Percentiles rank a stretch among this genome's conserved stretches.
These are phyloP conservation scores for Rhododendron mucronatum DNA, from an alignment of 148 eudicot genomes.

Conservation along the genomic window DNA sequence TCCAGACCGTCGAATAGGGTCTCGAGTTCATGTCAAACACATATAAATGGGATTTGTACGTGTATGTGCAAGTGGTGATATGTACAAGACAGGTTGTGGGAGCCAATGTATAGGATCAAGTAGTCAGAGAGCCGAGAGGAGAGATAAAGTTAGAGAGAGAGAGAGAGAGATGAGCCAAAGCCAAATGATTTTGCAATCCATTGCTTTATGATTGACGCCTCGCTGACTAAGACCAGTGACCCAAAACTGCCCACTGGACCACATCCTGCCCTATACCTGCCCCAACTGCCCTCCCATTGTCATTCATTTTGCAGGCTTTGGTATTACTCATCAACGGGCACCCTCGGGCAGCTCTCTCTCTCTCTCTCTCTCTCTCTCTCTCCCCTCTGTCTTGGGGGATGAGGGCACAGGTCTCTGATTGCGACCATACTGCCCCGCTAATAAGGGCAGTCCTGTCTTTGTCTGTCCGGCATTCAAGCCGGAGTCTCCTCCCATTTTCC, in stretches of 20 bases:
- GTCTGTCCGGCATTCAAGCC: constrained; percentile 63
- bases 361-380: neutral
- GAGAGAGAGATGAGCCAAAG: constrained; percentile 4
- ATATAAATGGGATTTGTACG: neutral
- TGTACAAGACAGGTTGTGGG: neutral
- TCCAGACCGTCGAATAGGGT: no score
- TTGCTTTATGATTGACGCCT: constrained; percentile 75
- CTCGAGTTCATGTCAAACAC: neutral
- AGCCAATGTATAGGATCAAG: neutral
- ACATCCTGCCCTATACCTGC: neutral
- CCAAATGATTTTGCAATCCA: constrained; percentile 80
- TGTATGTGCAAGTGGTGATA: neutral
- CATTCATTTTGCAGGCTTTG: constrained; percentile 22
- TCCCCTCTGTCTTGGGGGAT: neutral
- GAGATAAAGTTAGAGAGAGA: neutral
- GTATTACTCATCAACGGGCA: neutral
- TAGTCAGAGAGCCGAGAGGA: no score
- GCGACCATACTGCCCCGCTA: constrained; percentile 38
- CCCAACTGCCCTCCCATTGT: constrained; percentile 2
- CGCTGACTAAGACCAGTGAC: constrained; percentile 30
- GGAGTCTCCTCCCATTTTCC: constrained; percentile 16
- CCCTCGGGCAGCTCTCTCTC: neutral
- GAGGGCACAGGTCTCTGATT: constrained; percentile 24
- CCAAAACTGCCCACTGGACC: neutral
- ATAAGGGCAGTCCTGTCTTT: constrained; percentile 41